Evolutionary conservation across 31 red algal species (phyloP).

Genomic region (Endocladia muricata): DNA sequence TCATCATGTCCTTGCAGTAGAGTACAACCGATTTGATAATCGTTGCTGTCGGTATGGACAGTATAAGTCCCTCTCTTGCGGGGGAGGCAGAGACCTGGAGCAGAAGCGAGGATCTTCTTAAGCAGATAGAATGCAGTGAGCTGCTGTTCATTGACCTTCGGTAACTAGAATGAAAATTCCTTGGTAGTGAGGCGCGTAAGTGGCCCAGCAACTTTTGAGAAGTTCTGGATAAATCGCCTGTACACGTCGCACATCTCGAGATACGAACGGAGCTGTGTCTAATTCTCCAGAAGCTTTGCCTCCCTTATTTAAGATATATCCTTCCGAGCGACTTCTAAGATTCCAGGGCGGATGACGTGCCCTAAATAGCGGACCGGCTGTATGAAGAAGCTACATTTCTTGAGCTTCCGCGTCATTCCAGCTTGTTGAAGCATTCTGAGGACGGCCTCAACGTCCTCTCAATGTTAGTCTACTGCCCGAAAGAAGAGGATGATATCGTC

Average conservation of each 20-base stretch:
- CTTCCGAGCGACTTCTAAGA: neutral
- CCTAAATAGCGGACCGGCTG: conserved; percentile 1
- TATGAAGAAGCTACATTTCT: conserved; percentile 4
- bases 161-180: neutral
- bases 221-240: conserved; percentile 13
- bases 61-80: neutral
- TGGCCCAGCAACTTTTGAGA: neutral
- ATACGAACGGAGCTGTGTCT: conserved; percentile 5
- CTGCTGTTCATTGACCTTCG: neutral
- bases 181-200: neutral
- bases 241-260: neutral
- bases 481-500: conserved; percentile 23
- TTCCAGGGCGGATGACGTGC: neutral
- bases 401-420: neutral
- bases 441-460: neutral
- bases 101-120: neutral
- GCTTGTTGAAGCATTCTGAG: neutral
- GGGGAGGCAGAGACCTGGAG: conserved; percentile 9
- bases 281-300: neutral
- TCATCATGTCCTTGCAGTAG: conserved; percentile 12
- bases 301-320: neutral
- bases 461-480: neutral
- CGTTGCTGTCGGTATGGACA: conserved; percentile 7
- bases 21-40: neutral
- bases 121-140: neutral